These are phyloP conservation scores for Gyromitra esculenta DNA, from an alignment of 2,329 filamentous ascomycete genomes.

Conservation along the genomic window DNA sequence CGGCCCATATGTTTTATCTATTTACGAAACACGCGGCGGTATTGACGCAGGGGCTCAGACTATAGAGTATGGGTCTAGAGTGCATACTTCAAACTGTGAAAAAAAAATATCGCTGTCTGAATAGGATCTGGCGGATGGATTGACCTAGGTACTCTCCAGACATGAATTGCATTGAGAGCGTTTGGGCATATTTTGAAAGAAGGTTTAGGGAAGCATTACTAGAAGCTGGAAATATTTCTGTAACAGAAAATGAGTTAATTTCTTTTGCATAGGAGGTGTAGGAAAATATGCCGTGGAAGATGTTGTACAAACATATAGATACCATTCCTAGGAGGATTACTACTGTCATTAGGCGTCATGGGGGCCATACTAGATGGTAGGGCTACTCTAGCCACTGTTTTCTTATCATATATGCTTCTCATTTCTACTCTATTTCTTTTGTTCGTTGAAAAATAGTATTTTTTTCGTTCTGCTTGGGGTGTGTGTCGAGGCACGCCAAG, in stretches of 20 bases:
- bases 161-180: constrained; percentile 9
- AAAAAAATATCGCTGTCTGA: neutral
- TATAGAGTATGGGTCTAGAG: no score
- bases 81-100: neutral
- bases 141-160: neutral
- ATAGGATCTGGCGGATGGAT: neutral
- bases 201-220: neutral
- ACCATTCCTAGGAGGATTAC: constrained; percentile 7
- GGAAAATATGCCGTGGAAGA: constrained; percentile 13
- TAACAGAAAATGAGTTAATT: neutral
- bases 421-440: neutral
- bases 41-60: no score
- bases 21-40: no score
- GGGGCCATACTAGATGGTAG: neutral
- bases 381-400: neutral
- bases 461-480: neutral
- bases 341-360: neutral
- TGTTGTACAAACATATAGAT: constrained; percentile 10
- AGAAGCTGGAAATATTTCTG: neutral
- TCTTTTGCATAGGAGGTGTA: constrained; percentile 1
- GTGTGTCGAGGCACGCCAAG: neutral
- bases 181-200: constrained; percentile 19
- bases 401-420: neutral
- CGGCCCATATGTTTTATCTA: neutral
- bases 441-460: neutral